These are phyloP conservation scores for Penicillium atrosanguineum DNA, from an alignment of 495 filamentous ascomycete species.

Conservation along the genomic window DNA sequence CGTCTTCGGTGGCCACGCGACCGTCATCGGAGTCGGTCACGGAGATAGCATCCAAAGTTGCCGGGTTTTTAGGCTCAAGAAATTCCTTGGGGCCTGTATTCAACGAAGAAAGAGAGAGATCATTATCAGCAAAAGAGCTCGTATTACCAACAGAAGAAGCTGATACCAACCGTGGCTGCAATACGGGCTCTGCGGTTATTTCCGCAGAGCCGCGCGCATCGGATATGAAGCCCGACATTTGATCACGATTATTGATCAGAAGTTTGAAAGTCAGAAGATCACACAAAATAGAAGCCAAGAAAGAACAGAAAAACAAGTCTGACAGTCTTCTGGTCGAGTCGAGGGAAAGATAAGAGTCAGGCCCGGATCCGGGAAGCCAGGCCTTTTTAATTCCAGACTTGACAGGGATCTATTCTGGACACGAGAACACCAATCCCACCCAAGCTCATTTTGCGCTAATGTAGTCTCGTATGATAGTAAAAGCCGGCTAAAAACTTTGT, in stretches of 20 bases:
- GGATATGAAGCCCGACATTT: conserved; percentile 1
- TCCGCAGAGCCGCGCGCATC: conserved; percentile 13
- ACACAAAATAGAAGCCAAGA: no score
- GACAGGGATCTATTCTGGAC: no score
- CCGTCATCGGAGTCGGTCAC: conserved; percentile 2
- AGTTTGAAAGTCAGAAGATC: no score
- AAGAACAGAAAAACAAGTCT: no score
- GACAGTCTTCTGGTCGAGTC: no score
- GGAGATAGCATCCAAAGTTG: neutral
- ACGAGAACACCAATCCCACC: no score
- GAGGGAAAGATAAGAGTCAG: no score
- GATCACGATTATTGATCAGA: neutral
- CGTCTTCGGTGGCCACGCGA: conserved; percentile 13
- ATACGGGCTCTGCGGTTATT: conserved; percentile 4
- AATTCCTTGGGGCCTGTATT: conserved; percentile 7
- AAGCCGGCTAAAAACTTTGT: no score
- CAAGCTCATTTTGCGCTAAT: no score
- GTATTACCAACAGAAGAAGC: neutral
- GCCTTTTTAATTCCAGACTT: no score
- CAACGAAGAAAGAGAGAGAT: conserved; percentile 3
- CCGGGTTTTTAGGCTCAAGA: conserved; percentile 6
- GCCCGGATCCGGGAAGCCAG: no score
- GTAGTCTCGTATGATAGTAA: no score
- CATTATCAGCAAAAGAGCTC: conserved; percentile 5
- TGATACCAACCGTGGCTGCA: conserved; percentile 15